phyloP scores from a whole-genome alignment of 495 filamentous ascomycete genomes.

The Penicillium goetzii region DNA sequence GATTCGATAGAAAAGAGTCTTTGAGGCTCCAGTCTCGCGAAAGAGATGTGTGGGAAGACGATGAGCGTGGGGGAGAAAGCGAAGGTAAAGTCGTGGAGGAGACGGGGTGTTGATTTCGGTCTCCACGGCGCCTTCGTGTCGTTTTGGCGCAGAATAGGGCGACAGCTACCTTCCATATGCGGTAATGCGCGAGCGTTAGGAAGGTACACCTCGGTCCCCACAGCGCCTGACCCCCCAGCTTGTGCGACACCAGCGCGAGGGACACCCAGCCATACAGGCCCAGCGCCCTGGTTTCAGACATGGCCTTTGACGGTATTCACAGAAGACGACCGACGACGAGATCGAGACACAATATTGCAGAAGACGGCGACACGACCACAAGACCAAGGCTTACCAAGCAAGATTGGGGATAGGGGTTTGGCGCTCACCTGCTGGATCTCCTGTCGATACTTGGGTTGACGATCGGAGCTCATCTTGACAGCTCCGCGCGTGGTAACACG shows the following conservation, averaged over 20 bases:
- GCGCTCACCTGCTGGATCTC: conserved; percentile 88
- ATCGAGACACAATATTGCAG: neutral
- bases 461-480: conserved; percentile 43
- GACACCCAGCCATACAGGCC: neutral
- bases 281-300: neutral
- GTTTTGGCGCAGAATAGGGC: neutral
- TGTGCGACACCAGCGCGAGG: neutral
- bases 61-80: neutral
- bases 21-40: neutral
- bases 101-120: neutral
- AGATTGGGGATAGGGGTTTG: neutral
- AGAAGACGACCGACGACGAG: neutral
- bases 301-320: neutral
- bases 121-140: neutral
- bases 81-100: neutral
- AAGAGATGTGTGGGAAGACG: neutral
- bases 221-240: neutral
- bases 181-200: neutral
- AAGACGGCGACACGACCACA: conserved; percentile 8
- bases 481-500: neutral
- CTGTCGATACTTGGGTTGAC: conserved; percentile 83
- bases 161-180: neutral
- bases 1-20: neutral
- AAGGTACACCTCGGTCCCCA: neutral
- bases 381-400: neutral